Conservation (phyloP, 176 grass and related monocot species). For the Ananas comosus region DNA sequence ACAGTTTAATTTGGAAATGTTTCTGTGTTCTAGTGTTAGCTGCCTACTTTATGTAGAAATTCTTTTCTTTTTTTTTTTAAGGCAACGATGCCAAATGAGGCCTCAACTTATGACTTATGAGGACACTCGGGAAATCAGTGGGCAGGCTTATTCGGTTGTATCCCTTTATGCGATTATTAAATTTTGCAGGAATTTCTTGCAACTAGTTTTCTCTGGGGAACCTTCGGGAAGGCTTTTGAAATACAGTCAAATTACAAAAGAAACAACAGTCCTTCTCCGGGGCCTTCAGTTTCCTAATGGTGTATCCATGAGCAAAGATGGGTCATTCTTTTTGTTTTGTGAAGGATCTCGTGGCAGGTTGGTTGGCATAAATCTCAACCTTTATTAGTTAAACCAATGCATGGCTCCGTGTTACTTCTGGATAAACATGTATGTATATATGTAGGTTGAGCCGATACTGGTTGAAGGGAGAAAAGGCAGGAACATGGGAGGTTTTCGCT, state of each 20-base stretch:
- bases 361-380: not conserved
- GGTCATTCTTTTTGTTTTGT: slow-evolving; percentile 79
- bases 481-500: slow-evolving; percentile 56
- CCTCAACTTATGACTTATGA: no score
- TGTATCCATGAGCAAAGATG: slow-evolving; percentile 79
- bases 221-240: slow-evolving; percentile 85
- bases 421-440: not conserved
- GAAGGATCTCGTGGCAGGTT: slow-evolving; percentile 76
- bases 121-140: not conserved
- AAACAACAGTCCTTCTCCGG: slow-evolving; percentile 64
- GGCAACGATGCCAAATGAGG: no score
- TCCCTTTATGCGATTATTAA: not conserved
- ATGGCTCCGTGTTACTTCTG: not conserved
- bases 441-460: slow-evolving; percentile 74
- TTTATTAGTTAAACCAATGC: not conserved
- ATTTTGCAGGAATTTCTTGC: slow-evolving; percentile 69
- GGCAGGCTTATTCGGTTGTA: not conserved
- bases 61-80: no score
- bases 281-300: slow-evolving; percentile 86
- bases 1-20: no score
- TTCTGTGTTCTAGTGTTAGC: no score
- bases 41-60: no score
- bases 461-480: slow-evolving; percentile 86
- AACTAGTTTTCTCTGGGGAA: slow-evolving; percentile 68
- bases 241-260: slow-evolving; percentile 55